Evolutionary conservation across 2,329 filamentous ascomycete genomes (phyloP).

Genomic region (Arthroderma sp.): DNA sequence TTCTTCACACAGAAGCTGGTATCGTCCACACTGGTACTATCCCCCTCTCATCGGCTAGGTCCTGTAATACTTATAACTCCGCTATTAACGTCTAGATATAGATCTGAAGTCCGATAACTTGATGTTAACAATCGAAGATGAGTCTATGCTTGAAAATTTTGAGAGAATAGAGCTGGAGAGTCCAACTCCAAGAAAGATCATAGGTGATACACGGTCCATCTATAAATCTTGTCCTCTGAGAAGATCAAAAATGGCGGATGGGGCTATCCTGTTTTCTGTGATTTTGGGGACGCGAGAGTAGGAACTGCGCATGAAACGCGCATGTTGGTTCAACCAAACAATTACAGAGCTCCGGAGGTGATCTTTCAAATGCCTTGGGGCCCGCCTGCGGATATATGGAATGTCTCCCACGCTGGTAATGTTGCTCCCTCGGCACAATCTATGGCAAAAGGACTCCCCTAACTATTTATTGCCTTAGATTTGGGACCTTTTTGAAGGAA

Average conservation of each 20-base stretch:
- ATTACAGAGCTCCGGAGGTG: slow-evolving; percentile 20
- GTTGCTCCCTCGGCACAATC: not conserved
- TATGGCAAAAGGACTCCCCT: not conserved
- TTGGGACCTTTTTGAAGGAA: slow-evolving; percentile 9
- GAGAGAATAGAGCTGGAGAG: slow-evolving; percentile 1
- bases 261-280: slow-evolving; percentile 18
- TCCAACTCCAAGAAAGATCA: slow-evolving; percentile 3
- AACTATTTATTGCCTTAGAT: slow-evolving; percentile 5
- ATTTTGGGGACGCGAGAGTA: slow-evolving; percentile 23
- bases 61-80: not conserved
- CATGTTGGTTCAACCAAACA: slow-evolving; percentile 30
- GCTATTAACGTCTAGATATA: not conserved
- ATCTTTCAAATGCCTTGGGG: slow-evolving; percentile 16
- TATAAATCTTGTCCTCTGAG: slow-evolving; percentile 5
- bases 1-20: slow-evolving; percentile 4
- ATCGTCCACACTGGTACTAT: slow-evolving; percentile 5
- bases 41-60: not conserved
- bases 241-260: slow-evolving; percentile 1
- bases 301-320: slow-evolving; percentile 22
- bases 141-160: slow-evolving; percentile 2
- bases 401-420: slow-evolving; percentile 16
- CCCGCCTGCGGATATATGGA: slow-evolving; percentile 20
- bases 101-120: slow-evolving; percentile 5
- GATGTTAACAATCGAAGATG: slow-evolving; percentile 2
- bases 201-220: slow-evolving; percentile 1